Conservation (phyloP, 805 yeast species). For the Cephaloascus albidus region DNA sequence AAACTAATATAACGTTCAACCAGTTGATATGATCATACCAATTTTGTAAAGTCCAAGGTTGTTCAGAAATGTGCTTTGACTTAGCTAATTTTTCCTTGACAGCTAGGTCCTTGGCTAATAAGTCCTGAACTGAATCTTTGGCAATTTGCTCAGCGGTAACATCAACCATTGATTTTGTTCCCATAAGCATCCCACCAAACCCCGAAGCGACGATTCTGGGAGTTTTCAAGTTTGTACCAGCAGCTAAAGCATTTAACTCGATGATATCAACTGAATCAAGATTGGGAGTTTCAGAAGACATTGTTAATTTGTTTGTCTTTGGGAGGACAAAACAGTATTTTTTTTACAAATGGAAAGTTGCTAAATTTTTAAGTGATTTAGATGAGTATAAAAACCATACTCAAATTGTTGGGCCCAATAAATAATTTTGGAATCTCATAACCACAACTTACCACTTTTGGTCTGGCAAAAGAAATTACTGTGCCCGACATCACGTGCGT, state of each 20-base stretch:
- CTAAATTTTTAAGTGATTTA: too few relatives aligned
- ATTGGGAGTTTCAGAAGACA: background rate
- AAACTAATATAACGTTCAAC: constrained; percentile 61
- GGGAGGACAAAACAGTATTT: too few relatives aligned
- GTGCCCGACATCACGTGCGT: too few relatives aligned
- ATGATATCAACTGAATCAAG: constrained; percentile 36
- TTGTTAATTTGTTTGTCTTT: background rate
- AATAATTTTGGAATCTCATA: background rate
- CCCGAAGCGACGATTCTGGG: constrained; percentile 75
- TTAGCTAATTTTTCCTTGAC: constrained; percentile 29
- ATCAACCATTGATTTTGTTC: constrained; percentile 62
- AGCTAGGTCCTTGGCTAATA: constrained; percentile 34
- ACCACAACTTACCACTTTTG: too few relatives aligned
- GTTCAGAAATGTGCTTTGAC: constrained; percentile 57
- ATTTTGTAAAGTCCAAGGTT: constrained; percentile 66
- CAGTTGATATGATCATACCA: constrained; percentile 75
- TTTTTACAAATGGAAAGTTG: too few relatives aligned
- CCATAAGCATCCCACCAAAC: constrained; percentile 70
- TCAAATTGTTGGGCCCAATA: background rate
- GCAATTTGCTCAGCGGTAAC: constrained; percentile 60
- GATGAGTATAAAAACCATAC: background rate
- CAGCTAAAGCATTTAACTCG: constrained; percentile 69
- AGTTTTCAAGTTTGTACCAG: constrained; percentile 65
- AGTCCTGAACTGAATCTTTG: constrained; percentile 37
- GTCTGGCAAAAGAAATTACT: too few relatives aligned